phyloP scores from a whole-genome alignment of 1,284 basidiomycete species.

The Serendipita sp. region DNA sequence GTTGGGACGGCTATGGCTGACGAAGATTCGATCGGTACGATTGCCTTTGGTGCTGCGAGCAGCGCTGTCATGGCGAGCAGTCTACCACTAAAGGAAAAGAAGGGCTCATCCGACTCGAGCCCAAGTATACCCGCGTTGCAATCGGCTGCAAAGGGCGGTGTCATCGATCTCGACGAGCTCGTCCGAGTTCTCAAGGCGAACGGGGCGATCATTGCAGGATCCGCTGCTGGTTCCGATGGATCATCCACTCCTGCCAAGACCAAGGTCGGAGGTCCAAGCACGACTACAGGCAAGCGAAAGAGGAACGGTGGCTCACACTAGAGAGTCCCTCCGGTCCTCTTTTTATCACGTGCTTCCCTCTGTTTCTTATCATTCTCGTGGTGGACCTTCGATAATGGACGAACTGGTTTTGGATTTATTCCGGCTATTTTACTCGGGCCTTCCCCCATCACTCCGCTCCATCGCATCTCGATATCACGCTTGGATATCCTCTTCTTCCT shows the following conservation, averaged over 20 bases:
- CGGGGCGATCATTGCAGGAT: neutral
- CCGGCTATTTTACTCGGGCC: too few species aligned
- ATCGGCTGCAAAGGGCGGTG: neutral
- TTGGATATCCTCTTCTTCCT: too few species aligned
- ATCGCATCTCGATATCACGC: too few species aligned
- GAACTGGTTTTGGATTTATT: too few species aligned
- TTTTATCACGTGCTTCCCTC: neutral
- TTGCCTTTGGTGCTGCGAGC: neutral
- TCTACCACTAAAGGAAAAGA: neutral
- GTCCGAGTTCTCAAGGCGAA: neutral
- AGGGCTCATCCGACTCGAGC: neutral
- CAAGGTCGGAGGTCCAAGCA: neutral
- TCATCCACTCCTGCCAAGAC: neutral
- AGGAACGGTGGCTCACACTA: neutral
- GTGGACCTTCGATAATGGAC: neutral
- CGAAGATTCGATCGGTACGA: conserved; percentile 12
- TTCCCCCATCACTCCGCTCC: too few species aligned
- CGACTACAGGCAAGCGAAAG: conserved; percentile 2
- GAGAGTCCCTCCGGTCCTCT: neutral
- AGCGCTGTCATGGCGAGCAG: neutral
- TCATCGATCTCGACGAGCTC: neutral
- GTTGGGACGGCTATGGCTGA: conserved; percentile 67
- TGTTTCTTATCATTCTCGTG: neutral
- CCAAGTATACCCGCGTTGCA: neutral
- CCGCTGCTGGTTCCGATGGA: neutral